Conservation (phyloP, 1,139 yeast genomes). For the Yamadazyma taylorii region DNA sequence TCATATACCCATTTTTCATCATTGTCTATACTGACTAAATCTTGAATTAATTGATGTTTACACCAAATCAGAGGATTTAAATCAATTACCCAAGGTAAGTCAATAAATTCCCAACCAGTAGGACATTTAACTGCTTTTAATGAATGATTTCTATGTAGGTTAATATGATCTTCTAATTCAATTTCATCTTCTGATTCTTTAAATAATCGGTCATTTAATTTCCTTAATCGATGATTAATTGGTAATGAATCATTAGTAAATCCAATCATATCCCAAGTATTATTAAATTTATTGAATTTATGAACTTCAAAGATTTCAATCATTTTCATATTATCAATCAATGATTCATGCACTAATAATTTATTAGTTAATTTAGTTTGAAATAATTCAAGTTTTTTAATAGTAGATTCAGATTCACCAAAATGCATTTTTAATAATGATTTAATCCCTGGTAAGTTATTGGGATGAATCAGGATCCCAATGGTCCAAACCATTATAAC, state of each 20-base stretch:
- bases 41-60: constrained; percentile 44
- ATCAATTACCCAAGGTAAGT: constrained; percentile 55
- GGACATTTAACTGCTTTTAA: constrained; percentile 49
- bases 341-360: constrained; percentile 11
- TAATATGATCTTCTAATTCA: constrained; percentile 18
- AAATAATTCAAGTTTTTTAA: constrained; percentile 45
- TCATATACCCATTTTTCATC: constrained; percentile 85
- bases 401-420: constrained; percentile 52
- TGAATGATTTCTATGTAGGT: constrained; percentile 12
- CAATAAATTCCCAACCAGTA: constrained; percentile 50
- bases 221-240: constrained; percentile 27
- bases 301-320: constrained; percentile 78
- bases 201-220: constrained; percentile 13
- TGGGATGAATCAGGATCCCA: constrained; percentile 55
- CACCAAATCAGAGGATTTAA: constrained; percentile 63
- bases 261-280: constrained; percentile 63
- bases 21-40: constrained; percentile 57
- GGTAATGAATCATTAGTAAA: constrained; percentile 57
- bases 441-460: constrained; percentile 31
- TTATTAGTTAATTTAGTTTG: constrained; percentile 28
- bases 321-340: constrained; percentile 24
- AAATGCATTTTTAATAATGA: constrained; percentile 38
- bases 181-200: constrained; percentile 13
- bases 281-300: constrained; percentile 43
- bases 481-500: constrained; percentile 53